These are phyloP conservation scores for Eimeria brunetti DNA, from an alignment of 169 alveolate species.

Conservation along the genomic window DNA sequence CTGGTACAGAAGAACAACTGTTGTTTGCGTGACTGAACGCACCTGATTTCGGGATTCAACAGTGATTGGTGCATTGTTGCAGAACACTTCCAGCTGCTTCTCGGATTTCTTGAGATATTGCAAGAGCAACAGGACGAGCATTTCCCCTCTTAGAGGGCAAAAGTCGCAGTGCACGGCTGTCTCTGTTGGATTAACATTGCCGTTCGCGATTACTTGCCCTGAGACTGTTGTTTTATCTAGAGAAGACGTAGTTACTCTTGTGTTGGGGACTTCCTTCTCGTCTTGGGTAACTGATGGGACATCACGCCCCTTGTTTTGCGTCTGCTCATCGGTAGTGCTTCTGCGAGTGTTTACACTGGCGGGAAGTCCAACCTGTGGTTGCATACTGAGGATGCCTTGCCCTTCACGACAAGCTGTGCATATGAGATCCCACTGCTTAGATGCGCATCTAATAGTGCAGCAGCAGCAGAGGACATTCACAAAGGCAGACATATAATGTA, in stretches of 20 bases:
- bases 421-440: conserved; percentile 63
- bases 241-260: conserved; percentile 4
- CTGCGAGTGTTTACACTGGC: not conserved
- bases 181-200: not conserved
- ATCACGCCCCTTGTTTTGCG: not conserved
- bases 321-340: not conserved
- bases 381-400: conserved; percentile 2
- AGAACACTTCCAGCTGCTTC: conserved; percentile 44
- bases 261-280: not conserved
- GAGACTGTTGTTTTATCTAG: not conserved
- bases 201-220: not conserved
- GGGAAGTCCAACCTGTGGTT: not conserved
- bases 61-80: conserved; percentile 38
- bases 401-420: conserved; percentile 67
- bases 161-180: conserved; percentile 37
- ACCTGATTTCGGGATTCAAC: conserved; percentile 71
- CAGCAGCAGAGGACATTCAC: not conserved
- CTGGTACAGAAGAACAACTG: not conserved
- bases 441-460: conserved; percentile 48
- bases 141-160: conserved; percentile 63
- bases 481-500: not conserved
- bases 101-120: conserved; percentile 49
- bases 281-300: not conserved
- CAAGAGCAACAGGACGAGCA: conserved; percentile 50
- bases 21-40: not conserved